phyloP scores from a whole-genome alignment of 2,329 filamentous ascomycete species.

The Ophiocordyceps camponoti-floridani region DNA sequence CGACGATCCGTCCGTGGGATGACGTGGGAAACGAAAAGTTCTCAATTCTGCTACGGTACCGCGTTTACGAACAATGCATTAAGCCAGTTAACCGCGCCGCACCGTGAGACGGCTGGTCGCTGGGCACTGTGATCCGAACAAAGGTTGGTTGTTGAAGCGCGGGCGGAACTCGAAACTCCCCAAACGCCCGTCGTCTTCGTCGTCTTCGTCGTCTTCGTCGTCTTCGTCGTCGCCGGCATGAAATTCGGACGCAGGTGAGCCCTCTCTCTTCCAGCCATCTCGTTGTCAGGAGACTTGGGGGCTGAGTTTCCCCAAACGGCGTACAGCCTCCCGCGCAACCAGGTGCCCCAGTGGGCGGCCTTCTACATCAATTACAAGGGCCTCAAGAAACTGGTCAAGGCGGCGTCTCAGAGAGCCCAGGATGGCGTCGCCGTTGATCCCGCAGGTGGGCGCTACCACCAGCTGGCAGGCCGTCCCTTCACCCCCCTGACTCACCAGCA shows the following conservation, averaged over 20 bases:
- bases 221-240: constrained; percentile 18
- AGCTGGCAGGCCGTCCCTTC: constrained; percentile 8
- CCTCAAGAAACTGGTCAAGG: constrained; percentile 90
- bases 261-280: constrained; percentile 2
- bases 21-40: too few relatives aligned
- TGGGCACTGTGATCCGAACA: neutral
- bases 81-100: too few relatives aligned
- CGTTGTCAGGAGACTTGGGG: too few relatives aligned
- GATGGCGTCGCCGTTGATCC: constrained; percentile 66
- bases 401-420: constrained; percentile 45
- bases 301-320: neutral
- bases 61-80: too few relatives aligned
- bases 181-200: neutral
- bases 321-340: constrained; percentile 52
- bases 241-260: constrained; percentile 46
- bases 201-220: too few relatives aligned
- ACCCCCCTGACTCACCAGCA: constrained; percentile 25
- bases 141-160: too few relatives aligned
- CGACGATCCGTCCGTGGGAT: too few relatives aligned
- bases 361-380: constrained; percentile 82
- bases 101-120: neutral
- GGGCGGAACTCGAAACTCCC: too few relatives aligned
- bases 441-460: constrained; percentile 49
- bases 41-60: too few relatives aligned
- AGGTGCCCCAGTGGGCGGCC: constrained; percentile 73